Conservation (phyloP, 345 rosid species). For the Eucalyptus melliodora region DNA sequence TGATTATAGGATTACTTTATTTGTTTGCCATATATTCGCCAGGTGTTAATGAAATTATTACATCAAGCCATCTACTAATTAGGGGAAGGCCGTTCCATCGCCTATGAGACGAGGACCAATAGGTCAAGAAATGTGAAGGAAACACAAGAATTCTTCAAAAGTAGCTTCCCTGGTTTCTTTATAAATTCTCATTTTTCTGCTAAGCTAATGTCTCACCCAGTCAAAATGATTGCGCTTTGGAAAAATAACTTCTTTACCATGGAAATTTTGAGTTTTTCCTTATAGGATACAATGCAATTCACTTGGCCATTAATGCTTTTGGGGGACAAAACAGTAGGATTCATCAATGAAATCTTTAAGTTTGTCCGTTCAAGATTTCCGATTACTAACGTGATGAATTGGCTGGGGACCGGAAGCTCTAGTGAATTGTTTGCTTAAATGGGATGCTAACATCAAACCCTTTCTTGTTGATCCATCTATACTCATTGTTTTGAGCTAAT, state of each 20-base stretch:
- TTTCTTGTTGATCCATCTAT: background rate
- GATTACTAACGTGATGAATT: background rate
- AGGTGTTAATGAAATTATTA: background rate
- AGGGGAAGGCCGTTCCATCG: background rate
- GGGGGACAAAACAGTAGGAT: background rate
- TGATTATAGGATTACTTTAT: background rate
- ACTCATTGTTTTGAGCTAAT: background rate
- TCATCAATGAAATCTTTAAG: background rate
- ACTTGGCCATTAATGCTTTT: background rate
- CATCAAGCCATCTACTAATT: no score
- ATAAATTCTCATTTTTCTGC: background rate
- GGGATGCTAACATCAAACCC: background rate
- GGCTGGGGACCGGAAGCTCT: background rate
- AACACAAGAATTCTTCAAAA: background rate
- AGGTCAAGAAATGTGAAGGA: background rate
- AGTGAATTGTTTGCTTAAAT: background rate
- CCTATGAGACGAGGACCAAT: background rate
- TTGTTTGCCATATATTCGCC: background rate
- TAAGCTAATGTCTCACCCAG: background rate
- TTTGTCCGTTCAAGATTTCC: background rate
- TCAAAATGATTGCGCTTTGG: background rate
- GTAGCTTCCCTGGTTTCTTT: background rate
- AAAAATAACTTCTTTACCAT: background rate
- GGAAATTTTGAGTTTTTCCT: background rate
- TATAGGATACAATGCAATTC: background rate